Evolutionary conservation across 108 stramenopile species (phyloP).

Genomic region (Mayamaea pseudoterrestris): DNA sequence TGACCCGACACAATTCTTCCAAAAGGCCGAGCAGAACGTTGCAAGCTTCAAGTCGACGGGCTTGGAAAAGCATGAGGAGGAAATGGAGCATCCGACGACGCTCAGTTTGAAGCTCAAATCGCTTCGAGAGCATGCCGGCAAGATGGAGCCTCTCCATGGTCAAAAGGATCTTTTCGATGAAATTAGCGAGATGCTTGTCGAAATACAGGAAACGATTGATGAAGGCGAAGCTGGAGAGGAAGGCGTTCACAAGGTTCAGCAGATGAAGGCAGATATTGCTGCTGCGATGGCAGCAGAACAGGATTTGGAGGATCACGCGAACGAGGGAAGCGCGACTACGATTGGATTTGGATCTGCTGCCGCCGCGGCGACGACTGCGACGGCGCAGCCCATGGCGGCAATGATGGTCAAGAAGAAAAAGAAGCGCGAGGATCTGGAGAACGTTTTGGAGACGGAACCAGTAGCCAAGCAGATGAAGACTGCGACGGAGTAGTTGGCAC

Average conservation of each 20-base stretch:
- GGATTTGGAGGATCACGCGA: background rate
- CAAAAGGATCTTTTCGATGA: slow-evolving; percentile 8
- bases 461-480: too few relatives aligned
- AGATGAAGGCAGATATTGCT: slow-evolving; percentile 38
- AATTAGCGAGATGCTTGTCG: slow-evolving; percentile 52
- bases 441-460: too few relatives aligned
- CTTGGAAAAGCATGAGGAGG: slow-evolving; percentile 14
- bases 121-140: slow-evolving; percentile 3
- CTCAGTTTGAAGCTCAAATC: slow-evolving; percentile 4
- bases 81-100: slow-evolving; percentile 7
- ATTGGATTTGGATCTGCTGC: background rate
- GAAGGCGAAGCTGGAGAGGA: slow-evolving; percentile 39
- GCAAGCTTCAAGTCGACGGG: slow-evolving; percentile 16
- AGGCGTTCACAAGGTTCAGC: slow-evolving; percentile 36
- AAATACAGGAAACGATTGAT: slow-evolving; percentile 80
- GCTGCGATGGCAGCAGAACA: slow-evolving; percentile 10
- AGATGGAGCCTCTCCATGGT: background rate
- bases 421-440: too few relatives aligned
- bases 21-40: slow-evolving; percentile 1
- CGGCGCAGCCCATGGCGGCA: background rate
- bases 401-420: background rate
- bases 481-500: too few relatives aligned
- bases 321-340: background rate
- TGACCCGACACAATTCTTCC: slow-evolving; percentile 33
- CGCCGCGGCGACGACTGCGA: background rate